Conservation (phyloP, 2,329 filamentous ascomycete genomes). For the Aspergillus sp. region DNA sequence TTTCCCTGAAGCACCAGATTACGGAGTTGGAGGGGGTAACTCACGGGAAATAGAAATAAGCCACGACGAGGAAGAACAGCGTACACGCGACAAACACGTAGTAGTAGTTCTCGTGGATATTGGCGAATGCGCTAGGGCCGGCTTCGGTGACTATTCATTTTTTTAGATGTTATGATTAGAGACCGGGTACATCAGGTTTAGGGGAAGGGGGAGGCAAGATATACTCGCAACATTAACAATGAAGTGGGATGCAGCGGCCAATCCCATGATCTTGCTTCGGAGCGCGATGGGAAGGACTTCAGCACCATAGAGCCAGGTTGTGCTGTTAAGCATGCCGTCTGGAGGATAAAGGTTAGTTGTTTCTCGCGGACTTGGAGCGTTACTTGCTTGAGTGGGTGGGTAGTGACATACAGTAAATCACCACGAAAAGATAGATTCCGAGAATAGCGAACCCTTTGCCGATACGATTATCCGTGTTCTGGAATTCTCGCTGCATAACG, state of each 20-base stretch:
- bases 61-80: slow-evolving; percentile 52
- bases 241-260: slow-evolving; percentile 55
- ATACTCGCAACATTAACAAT: slow-evolving; percentile 54
- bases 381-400: not conserved
- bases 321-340: slow-evolving; percentile 56
- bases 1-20: not conserved
- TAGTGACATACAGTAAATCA: slow-evolving; percentile 50
- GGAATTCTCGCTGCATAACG: slow-evolving; percentile 59
- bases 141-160: slow-evolving; percentile 48
- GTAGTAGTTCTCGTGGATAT: slow-evolving; percentile 61
- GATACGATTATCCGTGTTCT: slow-evolving; percentile 54
- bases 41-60: slow-evolving; percentile 57
- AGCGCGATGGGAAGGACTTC: slow-evolving; percentile 56
- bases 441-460: slow-evolving; percentile 62
- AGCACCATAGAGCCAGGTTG: slow-evolving; percentile 57
- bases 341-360: not conserved
- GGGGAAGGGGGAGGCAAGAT: slow-evolving; percentile 5
- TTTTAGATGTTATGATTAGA: not conserved
- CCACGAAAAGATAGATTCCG: slow-evolving; percentile 60
- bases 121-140: slow-evolving; percentile 57
- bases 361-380: not conserved
- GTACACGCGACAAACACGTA: slow-evolving; percentile 59
- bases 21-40: slow-evolving; percentile 15
- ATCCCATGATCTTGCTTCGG: slow-evolving; percentile 56
- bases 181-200: too few species aligned